Evolutionary conservation across 2,329 filamentous ascomycete species (phyloP), one percentile per base, ranked within the genome.

Genomic region (Fusarium nelsonii): DNA sequence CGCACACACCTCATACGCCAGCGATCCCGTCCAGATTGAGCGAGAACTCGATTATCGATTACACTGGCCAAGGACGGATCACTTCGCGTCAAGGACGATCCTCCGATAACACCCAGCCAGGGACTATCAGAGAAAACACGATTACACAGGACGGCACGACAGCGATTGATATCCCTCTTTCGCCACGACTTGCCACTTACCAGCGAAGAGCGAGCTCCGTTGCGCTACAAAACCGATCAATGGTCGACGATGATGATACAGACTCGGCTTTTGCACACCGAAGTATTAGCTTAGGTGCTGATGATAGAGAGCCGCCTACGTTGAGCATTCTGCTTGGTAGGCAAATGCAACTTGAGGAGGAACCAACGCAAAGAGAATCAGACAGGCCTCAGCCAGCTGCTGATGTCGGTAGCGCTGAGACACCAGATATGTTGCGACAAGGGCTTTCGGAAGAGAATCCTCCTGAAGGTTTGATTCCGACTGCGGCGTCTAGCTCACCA

Each of bases 1-100:
- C 92, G 11, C 93, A 95, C 75, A 97, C 93, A 1, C 93, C 94
- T 2, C 94, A 98, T 75, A 97, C 94, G 1, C 96, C 96, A 6
- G 94, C 94, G 12, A 93, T 98, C 30, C 95, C 95, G 20, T 97
- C 94, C 9, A 88, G 96, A n/a, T 83, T 99, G 23, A 97, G 93
- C 75, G 93, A 96, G 67, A 94, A 97, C 75, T 96, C 92, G 52
- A 93, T 96, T 33, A 79, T 80, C 37, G 78, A 80, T 54, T 78
- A 80, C 45, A 68, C 74, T 20, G 66, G 73, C 3, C 70, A 74
- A 23, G 73, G 75, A n/a, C 70, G 78, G 18, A 72, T 74, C 18
- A 70, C 75, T 26, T 76, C 79, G 9, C 74, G 78, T 16, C 71
- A 73, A 34, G 71, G 71, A 12, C 75, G 73, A 20, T 61, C 68